Evolutionary conservation across 306 rosid species (phyloP).

Genomic region (Nissolia schottii): DNA sequence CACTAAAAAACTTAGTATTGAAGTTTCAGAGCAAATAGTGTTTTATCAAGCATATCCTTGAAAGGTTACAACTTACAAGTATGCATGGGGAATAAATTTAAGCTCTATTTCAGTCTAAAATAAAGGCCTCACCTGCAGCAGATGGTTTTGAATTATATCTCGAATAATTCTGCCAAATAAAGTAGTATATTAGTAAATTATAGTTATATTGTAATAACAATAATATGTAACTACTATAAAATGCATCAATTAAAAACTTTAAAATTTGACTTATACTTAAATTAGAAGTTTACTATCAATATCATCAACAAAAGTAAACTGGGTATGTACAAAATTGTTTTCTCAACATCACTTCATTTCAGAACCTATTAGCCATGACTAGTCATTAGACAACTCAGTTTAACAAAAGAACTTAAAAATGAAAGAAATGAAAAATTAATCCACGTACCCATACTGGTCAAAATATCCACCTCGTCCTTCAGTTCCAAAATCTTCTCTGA

Average conservation of each 20-base stretch:
- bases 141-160: conserved; percentile 95
- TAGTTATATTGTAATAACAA: neutral
- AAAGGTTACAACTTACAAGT: neutral
- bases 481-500: conserved; percentile 97
- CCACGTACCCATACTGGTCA: conserved; percentile 87
- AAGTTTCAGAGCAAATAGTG: neutral
- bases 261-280: neutral
- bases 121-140: conserved; percentile 70
- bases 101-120: conserved; percentile 14
- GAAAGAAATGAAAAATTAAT: neutral
- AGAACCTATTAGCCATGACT: conserved; percentile 1
- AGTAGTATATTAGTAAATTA: neutral
- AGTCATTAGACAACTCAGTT: neutral
- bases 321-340: neutral
- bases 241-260: neutral
- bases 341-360: conserved; percentile 12
- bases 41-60: neutral
- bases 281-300: neutral
- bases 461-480: conserved; percentile 99
- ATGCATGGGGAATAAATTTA: neutral
- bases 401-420: neutral
- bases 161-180: conserved; percentile 77
- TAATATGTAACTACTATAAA: conserved; percentile 1
- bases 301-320: conserved; percentile 4
- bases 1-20: neutral